These are phyloP conservation scores for Alternaria longipes DNA, from an alignment of 2,329 filamentous ascomycete genomes.

Conservation along the genomic window DNA sequence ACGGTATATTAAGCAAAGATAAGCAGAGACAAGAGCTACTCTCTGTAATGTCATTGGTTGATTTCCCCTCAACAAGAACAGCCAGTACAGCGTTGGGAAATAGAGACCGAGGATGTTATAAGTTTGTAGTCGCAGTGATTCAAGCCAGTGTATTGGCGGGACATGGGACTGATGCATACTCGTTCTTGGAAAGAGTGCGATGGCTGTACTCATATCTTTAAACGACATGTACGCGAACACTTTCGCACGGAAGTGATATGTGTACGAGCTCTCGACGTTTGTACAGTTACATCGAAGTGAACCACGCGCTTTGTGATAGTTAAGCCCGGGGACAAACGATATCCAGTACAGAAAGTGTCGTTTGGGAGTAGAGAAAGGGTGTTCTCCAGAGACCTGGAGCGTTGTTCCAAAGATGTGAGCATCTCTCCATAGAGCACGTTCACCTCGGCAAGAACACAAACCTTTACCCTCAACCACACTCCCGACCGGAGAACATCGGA, in stretches of 20 bases:
- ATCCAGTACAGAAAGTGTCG: background rate
- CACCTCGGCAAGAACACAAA: background rate
- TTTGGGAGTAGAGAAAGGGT: background rate
- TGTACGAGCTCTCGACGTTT: background rate
- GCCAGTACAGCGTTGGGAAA: too few relatives aligned
- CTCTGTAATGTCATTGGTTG: too few relatives aligned
- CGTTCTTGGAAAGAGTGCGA: background rate
- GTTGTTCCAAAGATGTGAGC: background rate
- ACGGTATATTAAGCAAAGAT: too few relatives aligned
- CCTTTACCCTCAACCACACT: background rate
- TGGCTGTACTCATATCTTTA: background rate
- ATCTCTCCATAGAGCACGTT: background rate
- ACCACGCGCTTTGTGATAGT: background rate
- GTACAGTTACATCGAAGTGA: fast-evolving
- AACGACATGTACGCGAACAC: background rate
- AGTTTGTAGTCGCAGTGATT: background rate
- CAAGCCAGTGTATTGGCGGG: background rate
- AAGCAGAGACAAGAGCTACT: too few relatives aligned
- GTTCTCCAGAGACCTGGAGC: background rate
- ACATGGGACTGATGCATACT: background rate
- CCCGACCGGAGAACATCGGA: conserved; percentile 19
- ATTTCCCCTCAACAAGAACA: too few relatives aligned
- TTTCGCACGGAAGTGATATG: too few relatives aligned
- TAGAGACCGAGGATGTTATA: too few relatives aligned
- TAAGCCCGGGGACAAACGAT: background rate